Conservation (phyloP, 2,329 filamentous ascomycete genomes). For the Colletotrichum ledebouriae region DNA sequence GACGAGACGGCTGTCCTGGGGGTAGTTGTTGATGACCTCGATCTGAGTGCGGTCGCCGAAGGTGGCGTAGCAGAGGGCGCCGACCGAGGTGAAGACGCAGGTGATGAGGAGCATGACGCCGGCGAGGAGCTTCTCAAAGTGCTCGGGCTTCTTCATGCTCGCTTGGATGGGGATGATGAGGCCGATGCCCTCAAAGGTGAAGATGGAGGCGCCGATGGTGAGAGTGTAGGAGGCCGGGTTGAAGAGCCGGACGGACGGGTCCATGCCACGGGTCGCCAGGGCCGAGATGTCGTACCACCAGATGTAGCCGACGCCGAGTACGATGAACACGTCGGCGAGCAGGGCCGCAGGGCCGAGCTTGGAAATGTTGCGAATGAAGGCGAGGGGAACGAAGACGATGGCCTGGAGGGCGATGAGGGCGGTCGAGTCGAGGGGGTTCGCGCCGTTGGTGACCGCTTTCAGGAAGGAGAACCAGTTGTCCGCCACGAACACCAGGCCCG, state of each 20-base stretch:
- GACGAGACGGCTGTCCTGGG: constrained; percentile 78
- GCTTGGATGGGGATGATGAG: constrained; percentile 98
- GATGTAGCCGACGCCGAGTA: constrained; percentile 79
- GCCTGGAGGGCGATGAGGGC: constrained; percentile 76
- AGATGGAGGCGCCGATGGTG: constrained; percentile 81
- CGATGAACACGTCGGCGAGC: constrained; percentile 79
- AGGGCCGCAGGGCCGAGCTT: constrained; percentile 79
- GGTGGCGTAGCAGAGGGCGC: constrained; percentile 80
- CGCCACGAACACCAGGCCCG: constrained; percentile 82
- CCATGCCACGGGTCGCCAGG: constrained; percentile 68
- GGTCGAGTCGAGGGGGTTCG: constrained; percentile 65
- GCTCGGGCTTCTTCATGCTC: constrained; percentile 83
- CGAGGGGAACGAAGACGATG: constrained; percentile 73
- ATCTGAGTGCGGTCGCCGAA: constrained; percentile 78
- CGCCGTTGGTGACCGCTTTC: constrained; percentile 68
- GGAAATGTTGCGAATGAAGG: constrained; percentile 80
- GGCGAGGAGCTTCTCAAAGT: constrained; percentile 75
- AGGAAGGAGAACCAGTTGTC: constrained; percentile 80
- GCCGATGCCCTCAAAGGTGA: constrained; percentile 98
- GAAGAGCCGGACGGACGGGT: constrained; percentile 74
- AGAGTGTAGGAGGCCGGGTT: constrained; percentile 78
- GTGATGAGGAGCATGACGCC: constrained; percentile 81
- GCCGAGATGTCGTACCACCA: constrained; percentile 77
- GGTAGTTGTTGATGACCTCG: constrained; percentile 82
- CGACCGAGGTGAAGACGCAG: constrained; percentile 78